Conservation (phyloP, 352 stramenopile genomes). For the Pythium rhizo-oryzae region DNA sequence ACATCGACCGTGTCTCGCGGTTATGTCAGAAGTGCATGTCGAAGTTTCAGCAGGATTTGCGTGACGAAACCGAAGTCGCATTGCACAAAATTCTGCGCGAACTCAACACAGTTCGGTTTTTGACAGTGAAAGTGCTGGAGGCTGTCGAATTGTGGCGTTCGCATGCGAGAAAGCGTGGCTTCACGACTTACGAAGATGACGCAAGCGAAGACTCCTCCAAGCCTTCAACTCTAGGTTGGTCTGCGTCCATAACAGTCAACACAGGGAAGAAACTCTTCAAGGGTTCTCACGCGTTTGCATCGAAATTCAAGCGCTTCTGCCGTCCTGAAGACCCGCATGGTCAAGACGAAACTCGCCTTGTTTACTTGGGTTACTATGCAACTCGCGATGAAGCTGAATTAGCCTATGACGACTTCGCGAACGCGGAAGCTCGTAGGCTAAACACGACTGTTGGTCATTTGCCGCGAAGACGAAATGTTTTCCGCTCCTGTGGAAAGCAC, state of each 20-base stretch:
- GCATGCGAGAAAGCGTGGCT: constrained; percentile 54
- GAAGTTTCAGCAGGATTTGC: constrained; percentile 67
- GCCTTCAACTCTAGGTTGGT: constrained; percentile 57
- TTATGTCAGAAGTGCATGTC: constrained; percentile 59
- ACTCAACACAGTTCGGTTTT: constrained; percentile 57
- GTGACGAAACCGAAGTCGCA: constrained; percentile 41
- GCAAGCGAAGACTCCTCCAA: constrained; percentile 9
- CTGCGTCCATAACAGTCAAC: constrained; percentile 63
- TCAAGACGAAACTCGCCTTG: constrained; percentile 56
- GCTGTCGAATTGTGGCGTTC: constrained; percentile 61
- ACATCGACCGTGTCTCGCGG: constrained; percentile 38
- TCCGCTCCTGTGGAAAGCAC: constrained; percentile 80
- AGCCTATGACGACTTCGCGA: constrained; percentile 69
- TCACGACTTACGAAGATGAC: constrained; percentile 42
- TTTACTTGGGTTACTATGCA: constrained; percentile 74
- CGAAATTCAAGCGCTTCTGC: constrained; percentile 75
- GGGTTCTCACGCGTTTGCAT: constrained; percentile 68
- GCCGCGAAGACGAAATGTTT: constrained; percentile 56
- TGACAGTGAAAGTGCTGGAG: constrained; percentile 76
- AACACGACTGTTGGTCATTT: constrained; percentile 67
- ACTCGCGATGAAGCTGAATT: constrained; percentile 68
- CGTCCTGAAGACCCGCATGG: constrained; percentile 55
- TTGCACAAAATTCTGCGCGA: constrained; percentile 45
- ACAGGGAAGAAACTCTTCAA: constrained; percentile 72
- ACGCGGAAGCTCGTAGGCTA: constrained; percentile 55